Base-by-base conservation (phyloP, 2,329 filamentous ascomycete species). In the Emericellopsis cladophorae region DNA sequence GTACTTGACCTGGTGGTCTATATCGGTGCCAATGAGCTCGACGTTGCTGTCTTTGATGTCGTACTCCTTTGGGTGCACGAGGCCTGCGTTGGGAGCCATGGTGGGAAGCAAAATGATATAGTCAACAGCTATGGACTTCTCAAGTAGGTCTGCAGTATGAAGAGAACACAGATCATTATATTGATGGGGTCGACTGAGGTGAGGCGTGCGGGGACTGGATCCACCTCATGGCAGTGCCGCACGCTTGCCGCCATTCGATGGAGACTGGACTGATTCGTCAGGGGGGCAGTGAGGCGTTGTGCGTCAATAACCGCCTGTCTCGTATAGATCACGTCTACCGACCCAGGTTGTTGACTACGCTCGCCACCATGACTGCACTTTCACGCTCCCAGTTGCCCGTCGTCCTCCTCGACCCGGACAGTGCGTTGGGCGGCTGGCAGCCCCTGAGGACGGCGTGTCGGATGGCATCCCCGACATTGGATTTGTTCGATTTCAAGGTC, bases 361-460 rank as follows among this genome's bases (percentile, higher is more conserved):
- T 85, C 40, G 84, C 82, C 34, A 94, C 84, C 90, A 96, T 95
- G 37, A 96, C 89, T 2, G 89, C 88, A 37, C 89, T 82, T 62
- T 96, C 92, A 32, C 90, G 74, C 53, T 95, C 90, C 86, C 87
- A 95, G 42, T 64, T 64, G 11, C 63, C 62, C n/a, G 63, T 54
- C 34, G 69, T 60, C 43, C 66, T 70, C 43, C 61, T 67, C 11
- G 59, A 56, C 8, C 54, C 56, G 4, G 56, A 49, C 36, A 76
- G 54, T 0, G 68, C 73, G 12, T 68, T 71, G 2, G 86, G 84
- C 39, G 82, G 56, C 55, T 80, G 76, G 31, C 79, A 83, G 0
- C 90, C 90, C 40, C 75, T 75, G 45, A 89, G 63, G 2, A 98
- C 92, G 48, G 88, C 92, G 41, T 90, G 85, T 24, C 80, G 71